Base-by-base conservation (phyloP, 2,329 filamentous ascomycete genomes). In the Phialemonium atrogriseum region DNA sequence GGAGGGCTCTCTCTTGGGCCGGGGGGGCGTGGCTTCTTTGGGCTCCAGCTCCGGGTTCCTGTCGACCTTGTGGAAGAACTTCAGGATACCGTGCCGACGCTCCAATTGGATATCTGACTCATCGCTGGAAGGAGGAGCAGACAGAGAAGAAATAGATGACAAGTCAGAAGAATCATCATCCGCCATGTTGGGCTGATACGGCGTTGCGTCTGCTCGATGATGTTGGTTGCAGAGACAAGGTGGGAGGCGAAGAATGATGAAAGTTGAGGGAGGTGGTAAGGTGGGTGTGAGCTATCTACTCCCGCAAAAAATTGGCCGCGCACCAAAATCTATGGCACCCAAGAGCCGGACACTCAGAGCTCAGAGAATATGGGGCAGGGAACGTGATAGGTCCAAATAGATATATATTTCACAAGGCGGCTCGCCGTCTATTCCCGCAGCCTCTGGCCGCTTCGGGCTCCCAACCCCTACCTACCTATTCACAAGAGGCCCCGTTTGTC, bases 1-100 rank as follows among this genome's bases (percentile, higher is more conserved):
- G 44, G 88, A 95, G 13, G 86, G 80, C 36, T 82, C 79, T 54
- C 89, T 73, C 67, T 91, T 93, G 50, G 75, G 77, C 49, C 77
- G 68, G 36, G 77, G 77, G 41, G 80, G 77, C 45, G 77, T 74
- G 33, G 67, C 60, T 48, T 76, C 69, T 58, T 70, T 72, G 48
- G 69, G 60, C 39, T 69, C 50, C 40, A 57, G 43, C 26, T 50
- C 48, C 19, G 54, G 49, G 43, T 58, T 57, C 45, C 67, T 61
- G 47, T 66, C 63, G 34, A 68, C 49, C 52, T 75, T 77, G 43
- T 73, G 64, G 59, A 80, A 80, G 69, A 79, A 81, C 59, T 78
- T 79, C 36, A 79, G 60, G 43, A 81, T 80, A 39, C 76, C 73
- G 46, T 64, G 58, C 44, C 73, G 71, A 36, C 62, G 55, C 36